Conservation (phyloP, 2,329 filamentous ascomycete genomes). For the Conoideocrella luteorostrata region DNA sequence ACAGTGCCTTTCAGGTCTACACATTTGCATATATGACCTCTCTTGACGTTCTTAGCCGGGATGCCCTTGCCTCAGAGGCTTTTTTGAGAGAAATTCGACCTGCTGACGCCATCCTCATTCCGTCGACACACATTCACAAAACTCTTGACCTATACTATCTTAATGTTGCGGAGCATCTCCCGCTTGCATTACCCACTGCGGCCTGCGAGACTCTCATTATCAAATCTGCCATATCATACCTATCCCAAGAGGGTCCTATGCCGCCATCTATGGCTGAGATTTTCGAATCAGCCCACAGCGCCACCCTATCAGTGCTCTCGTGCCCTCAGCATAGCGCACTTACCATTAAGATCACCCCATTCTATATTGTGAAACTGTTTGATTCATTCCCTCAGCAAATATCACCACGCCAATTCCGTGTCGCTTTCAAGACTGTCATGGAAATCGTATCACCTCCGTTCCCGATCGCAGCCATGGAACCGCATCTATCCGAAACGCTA, state of each 20-base stretch:
- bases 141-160: conserved; percentile 83
- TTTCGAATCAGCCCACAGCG: conserved; percentile 85
- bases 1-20: conserved; percentile 74
- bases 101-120: conserved; percentile 24
- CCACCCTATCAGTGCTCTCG: conserved; percentile 72
- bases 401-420: conserved; percentile 76
- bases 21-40: conserved; percentile 76
- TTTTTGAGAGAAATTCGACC: conserved; percentile 60
- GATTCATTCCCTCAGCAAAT: conserved; percentile 72
- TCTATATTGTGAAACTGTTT: conserved; percentile 78
- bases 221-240: conserved; percentile 66
- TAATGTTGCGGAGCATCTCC: conserved; percentile 78
- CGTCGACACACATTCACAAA: conserved; percentile 46
- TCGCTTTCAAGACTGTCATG: conserved; percentile 81
- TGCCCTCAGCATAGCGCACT: conserved; percentile 70
- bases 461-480: conserved; percentile 63
- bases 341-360: conserved; percentile 66
- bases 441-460: conserved; percentile 77
- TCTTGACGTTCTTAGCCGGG: conserved; percentile 73
- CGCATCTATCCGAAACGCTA: conserved; percentile 71
- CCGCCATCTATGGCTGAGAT: conserved; percentile 47
- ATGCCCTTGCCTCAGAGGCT: conserved; percentile 56
- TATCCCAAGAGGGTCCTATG: conserved; percentile 41
- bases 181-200: conserved; percentile 58
- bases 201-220: conserved; percentile 69